Base-by-base conservation (phyloP, 495 filamentous ascomycete species). In the Aspergillus homomorphus region DNA sequence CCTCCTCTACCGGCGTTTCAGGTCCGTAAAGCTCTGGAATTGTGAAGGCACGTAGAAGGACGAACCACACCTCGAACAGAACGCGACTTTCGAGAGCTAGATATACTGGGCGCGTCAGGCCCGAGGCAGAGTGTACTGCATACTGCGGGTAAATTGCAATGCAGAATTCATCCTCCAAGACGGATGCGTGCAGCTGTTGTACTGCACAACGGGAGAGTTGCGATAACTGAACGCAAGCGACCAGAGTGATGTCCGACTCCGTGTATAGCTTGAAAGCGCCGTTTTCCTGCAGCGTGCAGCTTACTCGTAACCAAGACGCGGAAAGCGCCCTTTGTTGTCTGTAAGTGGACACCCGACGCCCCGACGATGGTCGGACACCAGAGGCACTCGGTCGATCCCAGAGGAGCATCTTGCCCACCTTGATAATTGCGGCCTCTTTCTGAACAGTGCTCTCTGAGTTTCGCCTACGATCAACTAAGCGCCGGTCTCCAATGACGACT, bases 21-120 rank as follows among this genome's bases (percentile, higher is more conserved):
- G 83, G 82, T 3, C 88, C 89, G 63, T 96, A 98, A 28, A 99
- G 79, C 67, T 98, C 93, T 9, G 95, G 95, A 50, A 95, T 89
- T 1, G 94, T 90, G 66, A 97, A 98, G 0, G 94, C 92, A 58
- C 92, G 84, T 23, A 99, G 67, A 23, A 99, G 80, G 8, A 96
- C 94, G 67, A 96, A 92, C 95, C 94, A 98, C 14, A 96, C 95
- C 66, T 99, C 94, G 66, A 94, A 96, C 7, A 94, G 75, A 1
- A 96, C 87, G 19, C 95, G 82, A 19, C 85, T 91, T 62, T 98
- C 95, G 16, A 98, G 72, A 16, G 89, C 85, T 23, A 99, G 82
- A 71, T 96, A 98, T 33, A 90, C 65, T 8, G 73, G 75, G n/a
- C 75, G 75, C 24, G 72, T 67, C 19, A 70, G 63, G 20, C 74